Conservation (phyloP, 495 filamentous ascomycete species). For the Sporormia fimetaria region DNA sequence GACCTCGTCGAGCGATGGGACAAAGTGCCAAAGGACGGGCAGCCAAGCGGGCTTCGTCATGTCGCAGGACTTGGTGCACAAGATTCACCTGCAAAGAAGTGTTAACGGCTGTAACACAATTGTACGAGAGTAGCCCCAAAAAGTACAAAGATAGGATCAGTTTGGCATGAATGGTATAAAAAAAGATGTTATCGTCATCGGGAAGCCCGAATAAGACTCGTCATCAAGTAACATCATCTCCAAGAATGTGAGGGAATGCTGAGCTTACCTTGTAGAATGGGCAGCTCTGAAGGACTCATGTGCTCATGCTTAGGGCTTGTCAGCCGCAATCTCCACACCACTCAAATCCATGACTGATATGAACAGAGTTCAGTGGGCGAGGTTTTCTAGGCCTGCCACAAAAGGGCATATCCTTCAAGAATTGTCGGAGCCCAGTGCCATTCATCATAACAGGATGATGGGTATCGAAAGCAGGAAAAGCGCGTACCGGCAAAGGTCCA, state of each 20-base stretch:
- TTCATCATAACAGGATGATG: conserved; percentile 61
- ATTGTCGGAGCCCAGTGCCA: conserved; percentile 99
- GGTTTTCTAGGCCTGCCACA: conserved; percentile 99
- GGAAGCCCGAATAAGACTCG: conserved; percentile 74
- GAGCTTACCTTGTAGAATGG: no score
- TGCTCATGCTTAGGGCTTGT: conserved; percentile 2
- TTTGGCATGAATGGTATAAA: conserved; percentile 72
- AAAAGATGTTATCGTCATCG: conserved; percentile 63
- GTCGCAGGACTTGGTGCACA: background rate
- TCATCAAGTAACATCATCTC: conserved; percentile 68
- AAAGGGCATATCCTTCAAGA: conserved; percentile 83
- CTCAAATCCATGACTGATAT: conserved; percentile 2
- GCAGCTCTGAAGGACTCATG: background rate
- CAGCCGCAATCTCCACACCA: background rate
- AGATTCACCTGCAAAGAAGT: background rate
- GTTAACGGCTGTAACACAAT: background rate
- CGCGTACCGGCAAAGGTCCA: no score
- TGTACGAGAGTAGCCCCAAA: background rate
- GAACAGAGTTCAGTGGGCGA: conserved; percentile 77
- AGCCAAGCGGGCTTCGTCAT: no score
- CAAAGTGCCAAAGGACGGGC: no score
- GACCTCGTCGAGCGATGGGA: no score
- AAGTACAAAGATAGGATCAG: conserved; percentile 37
- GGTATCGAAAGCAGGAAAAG: background rate
- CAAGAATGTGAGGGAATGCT: conserved; percentile 1